These are phyloP conservation scores for Cinnamomum chago DNA, from an alignment of 164 flowering plant species.

Conservation along the genomic window DNA sequence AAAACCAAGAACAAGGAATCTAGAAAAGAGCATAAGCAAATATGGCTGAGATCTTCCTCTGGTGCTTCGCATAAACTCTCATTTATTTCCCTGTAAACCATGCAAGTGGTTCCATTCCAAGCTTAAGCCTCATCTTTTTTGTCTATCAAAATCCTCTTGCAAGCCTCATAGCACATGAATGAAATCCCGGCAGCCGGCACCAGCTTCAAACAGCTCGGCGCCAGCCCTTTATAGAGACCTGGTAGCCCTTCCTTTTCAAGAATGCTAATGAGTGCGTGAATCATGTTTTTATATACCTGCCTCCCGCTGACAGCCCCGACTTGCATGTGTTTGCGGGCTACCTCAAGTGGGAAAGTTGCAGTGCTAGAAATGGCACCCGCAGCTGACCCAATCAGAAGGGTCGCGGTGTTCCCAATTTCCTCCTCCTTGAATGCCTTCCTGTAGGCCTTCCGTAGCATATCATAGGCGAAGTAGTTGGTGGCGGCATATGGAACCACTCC, in stretches of 20 bases:
- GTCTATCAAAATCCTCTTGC: conserved; percentile 69
- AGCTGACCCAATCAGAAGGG: conserved; percentile 72
- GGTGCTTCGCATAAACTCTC: not conserved
- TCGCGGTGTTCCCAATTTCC: conserved; percentile 58
- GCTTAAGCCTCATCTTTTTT: conserved; percentile 36
- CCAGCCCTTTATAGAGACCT: conserved; percentile 69
- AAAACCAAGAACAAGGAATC: too few relatives aligned
- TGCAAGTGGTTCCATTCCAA: too few relatives aligned
- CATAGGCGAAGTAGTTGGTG: conserved; percentile 86
- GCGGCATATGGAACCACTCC: conserved; percentile 98
- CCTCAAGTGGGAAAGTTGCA: conserved; percentile 83
- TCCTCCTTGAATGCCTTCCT: conserved; percentile 32
- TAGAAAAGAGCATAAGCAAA: too few relatives aligned
- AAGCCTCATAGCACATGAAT: conserved; percentile 87
- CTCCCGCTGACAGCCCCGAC: conserved; percentile 66
- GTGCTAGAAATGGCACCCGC: conserved; percentile 78
- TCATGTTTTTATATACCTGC: conserved; percentile 54
- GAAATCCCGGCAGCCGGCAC: conserved; percentile 89
- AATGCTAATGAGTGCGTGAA: conserved; percentile 62
- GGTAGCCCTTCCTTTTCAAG: conserved; percentile 55
- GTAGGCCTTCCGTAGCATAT: conserved; percentile 66
- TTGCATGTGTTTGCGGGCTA: conserved; percentile 86
- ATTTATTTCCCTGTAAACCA: not conserved
- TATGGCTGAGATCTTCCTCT: too few relatives aligned
- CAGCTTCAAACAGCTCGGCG: conserved; percentile 76